Base-by-base conservation (phyloP, 2,329 filamentous ascomycete species). In the Mycosphaerella sp. region DNA sequence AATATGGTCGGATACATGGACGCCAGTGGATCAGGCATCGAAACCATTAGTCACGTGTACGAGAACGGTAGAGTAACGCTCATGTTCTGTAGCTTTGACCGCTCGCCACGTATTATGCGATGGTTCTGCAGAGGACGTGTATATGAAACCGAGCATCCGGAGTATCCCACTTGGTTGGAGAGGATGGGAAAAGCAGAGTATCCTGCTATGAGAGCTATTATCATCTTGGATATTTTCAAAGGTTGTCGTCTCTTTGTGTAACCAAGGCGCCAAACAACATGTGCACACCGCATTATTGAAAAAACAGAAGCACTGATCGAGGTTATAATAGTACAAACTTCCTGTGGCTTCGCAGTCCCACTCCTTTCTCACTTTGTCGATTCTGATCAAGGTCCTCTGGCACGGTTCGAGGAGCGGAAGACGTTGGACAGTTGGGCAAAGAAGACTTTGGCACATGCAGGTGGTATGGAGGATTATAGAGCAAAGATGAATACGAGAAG, bases 41-140 rank as follows among this genome's bases (percentile, higher is more conserved):
- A 91, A 71, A 90, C 86, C 2, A 84, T 90, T 54, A 75, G 80
- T 4, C 86, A 90, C 62, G 69, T 87, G 9, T 83, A 87, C 64
- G 86, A 91, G 63, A 90, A 90, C 61, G 84, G 82, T 27, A 79
- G 87, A 13, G 77, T 86, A 14, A 88, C 85, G 5, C 70, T 90
- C 63, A 82, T 89, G 76, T 88, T 89, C 70, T 84, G 79, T 65
- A 82, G 79, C 17, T 86, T 85, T 56, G 79, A 77, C 1, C 59
- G 71, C 3, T 64, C 71, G 0, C 82, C 84, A 13, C 73, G 80
- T 49, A 86, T 87, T 61, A 64, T 85, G 65, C 72, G 84, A 4
- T 73, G 85, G 44, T 86, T 84, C 64, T 85, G 82, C 64, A 73
- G 62, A 7, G 79, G 78, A 4, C 67, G 64, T 4, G 77, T 86